Base-by-base conservation (phyloP, 768 basidiomycete genomes). In the Candolleomyces eurysporus region DNA sequence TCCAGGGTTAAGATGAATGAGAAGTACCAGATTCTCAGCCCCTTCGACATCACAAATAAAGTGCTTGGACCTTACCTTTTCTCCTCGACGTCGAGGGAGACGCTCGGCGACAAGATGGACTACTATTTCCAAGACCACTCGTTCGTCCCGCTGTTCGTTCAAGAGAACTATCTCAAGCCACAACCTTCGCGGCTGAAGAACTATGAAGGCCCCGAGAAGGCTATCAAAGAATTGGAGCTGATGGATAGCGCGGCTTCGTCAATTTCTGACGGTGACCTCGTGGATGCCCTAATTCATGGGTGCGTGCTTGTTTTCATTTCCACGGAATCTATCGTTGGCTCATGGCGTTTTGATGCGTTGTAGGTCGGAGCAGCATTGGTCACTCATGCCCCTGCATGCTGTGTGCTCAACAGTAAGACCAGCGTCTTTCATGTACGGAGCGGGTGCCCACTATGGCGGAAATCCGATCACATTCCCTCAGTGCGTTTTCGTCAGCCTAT, bases 91-190 rank as follows among this genome's bases (percentile, higher is more conserved):
- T 84, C 89, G 30, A 84, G 90, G 55, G 88, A 94, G 71, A 88
- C 92, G 0, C 78, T 98, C 2, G 86, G 83, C 32, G 94, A 98
- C 64, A 98, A 98, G 78, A 92, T 96, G 79, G 96, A 98, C 57
- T 72, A 92, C 62, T 99, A 98, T 74, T 99, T 98, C 76, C 94
- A 97, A 61, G 97, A 99, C 68, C 92, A 94, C 70, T 86, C 90
- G 1, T 94, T 98, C 66, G 84, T 98, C 52, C 97, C 97, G 0
- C 75, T 99, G 36, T 98, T 99, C 73, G 91, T 98, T 50, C 63
- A 93, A 93, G 97, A 99, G 75, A 98, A 99, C 71, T 99, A 98
- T 72, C 73, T 95, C 58, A 96, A 94, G 73, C 87, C 89, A 3
- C 81, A 87, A 31, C 94, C 96, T 0, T 79, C 89, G 0, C 79